Evolutionary conservation across 768 basidiomycete species (phyloP).

Genomic region (Dioszegia hungarica): DNA sequence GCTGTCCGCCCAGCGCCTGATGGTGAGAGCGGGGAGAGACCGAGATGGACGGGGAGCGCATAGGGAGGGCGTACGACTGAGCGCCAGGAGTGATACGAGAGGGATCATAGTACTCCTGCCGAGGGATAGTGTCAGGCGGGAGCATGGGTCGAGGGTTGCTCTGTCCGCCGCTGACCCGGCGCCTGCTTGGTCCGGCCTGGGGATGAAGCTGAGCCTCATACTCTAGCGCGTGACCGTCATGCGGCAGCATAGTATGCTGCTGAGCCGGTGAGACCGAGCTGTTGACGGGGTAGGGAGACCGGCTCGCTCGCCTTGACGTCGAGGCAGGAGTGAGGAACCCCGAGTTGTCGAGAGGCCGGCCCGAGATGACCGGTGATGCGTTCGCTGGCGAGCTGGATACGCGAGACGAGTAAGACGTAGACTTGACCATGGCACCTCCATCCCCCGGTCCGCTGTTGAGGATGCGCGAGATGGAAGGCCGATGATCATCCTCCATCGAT

Average conservation of each 20-base stretch:
- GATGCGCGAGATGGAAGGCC: slow-evolving; percentile 16
- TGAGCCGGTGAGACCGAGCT: neutral
- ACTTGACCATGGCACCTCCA: slow-evolving; percentile 20
- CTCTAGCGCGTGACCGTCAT: slow-evolving; percentile 1
- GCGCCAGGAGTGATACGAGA: slow-evolving; percentile 20
- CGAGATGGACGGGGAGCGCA: slow-evolving; percentile 36
- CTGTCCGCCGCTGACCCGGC: neutral
- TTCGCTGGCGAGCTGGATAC: slow-evolving; percentile 11
- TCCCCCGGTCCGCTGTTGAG: slow-evolving; percentile 20
- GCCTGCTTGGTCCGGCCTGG: slow-evolving; percentile 10
- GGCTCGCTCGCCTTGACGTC: slow-evolving; percentile 18
- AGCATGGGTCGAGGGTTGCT: slow-evolving; percentile 20
- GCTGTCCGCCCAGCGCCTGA: slow-evolving; percentile 1
- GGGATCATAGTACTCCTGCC: slow-evolving; percentile 15
- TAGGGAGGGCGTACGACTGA: slow-evolving; percentile 10
- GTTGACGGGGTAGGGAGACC: slow-evolving; percentile 15
- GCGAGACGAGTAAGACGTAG: slow-evolving; percentile 4
- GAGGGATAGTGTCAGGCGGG: slow-evolving; percentile 27
- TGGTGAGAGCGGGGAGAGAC: slow-evolving; percentile 33
- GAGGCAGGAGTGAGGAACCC: slow-evolving; percentile 33
- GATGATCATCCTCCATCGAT: slow-evolving; percentile 15
- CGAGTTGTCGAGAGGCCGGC: slow-evolving; percentile 14
- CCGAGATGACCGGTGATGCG: slow-evolving; percentile 8
- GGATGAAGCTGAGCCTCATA: slow-evolving; percentile 6
- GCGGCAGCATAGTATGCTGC: neutral